Percentiles rank a stretch among this genome's conserved stretches.
These are phyloP conservation scores for Cladochytrium replicatum DNA, from an alignment of 192 early-diverging fungal species.

Conservation along the genomic window DNA sequence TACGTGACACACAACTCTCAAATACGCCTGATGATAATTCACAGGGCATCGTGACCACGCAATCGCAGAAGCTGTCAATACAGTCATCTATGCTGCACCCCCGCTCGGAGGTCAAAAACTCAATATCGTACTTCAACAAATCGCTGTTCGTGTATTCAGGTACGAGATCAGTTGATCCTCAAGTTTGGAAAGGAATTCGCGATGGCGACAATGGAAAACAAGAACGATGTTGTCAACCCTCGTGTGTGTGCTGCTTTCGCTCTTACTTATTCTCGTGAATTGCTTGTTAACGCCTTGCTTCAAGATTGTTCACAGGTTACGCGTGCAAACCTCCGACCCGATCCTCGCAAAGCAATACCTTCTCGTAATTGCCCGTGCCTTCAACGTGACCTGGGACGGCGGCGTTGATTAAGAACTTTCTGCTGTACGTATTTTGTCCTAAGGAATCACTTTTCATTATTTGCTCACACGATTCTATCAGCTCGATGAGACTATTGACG, in stretches of 20 bases:
- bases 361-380: conserved; percentile 77
- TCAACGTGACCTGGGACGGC: conserved; percentile 60
- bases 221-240: conserved; percentile 62
- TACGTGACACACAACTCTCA: conserved; percentile 15
- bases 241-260: conserved; percentile 34
- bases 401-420: conserved; percentile 2
- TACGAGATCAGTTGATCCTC: conserved; percentile 65
- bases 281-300: no score
- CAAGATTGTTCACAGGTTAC: conserved; percentile 73
- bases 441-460: no score
- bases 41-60: conserved; percentile 62
- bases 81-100: conserved; percentile 84
- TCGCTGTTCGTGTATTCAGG: conserved; percentile 21
- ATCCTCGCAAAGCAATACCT: conserved; percentile 77
- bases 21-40: background rate
- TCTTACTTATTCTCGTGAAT: conserved; percentile 1
- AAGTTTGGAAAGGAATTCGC: conserved; percentile 83
- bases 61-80: conserved; percentile 79
- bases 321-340: conserved; percentile 62
- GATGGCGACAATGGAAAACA: conserved; percentile 61
- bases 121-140: conserved; percentile 2
- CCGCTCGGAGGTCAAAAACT: conserved; percentile 81
- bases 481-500: background rate
- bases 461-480: background rate
- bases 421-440: no score